Conservation (phyloP, 257 asterid species). For the Marsdenia floribunda region DNA sequence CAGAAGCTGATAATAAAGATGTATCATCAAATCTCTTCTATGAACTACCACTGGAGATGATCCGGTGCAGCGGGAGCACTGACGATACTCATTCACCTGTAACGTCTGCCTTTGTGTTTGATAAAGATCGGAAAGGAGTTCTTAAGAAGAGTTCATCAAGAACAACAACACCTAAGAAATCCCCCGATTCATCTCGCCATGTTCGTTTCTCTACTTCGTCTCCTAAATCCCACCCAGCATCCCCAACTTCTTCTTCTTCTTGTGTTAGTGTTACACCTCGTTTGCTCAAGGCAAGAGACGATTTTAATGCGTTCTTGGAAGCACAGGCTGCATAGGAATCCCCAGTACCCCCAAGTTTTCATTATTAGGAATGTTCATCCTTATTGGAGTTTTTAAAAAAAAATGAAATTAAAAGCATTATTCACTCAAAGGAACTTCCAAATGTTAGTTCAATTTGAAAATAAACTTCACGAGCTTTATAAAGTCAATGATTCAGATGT, state of each 20-base stretch:
- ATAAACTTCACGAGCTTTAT: too few species aligned
- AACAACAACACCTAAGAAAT: conserved; percentile 11
- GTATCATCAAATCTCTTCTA: conserved; percentile 43
- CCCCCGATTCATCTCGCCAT: conserved; percentile 44
- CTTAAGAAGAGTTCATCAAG: conserved; percentile 34
- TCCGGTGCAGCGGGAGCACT: conserved; percentile 40
- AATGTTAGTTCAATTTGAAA: too few species aligned
- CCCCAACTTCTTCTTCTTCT: conserved; percentile 28
- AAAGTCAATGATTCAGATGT: too few species aligned
- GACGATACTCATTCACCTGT: conserved; percentile 44
- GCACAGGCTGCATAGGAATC: conserved; percentile 46
- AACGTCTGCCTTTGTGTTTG: conserved; percentile 62
- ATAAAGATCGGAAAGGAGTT: conserved; percentile 56
- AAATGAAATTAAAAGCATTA: too few species aligned
- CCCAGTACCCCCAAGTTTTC: not conserved
- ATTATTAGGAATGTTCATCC: too few species aligned
- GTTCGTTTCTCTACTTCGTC: conserved; percentile 56
- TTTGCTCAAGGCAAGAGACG: conserved; percentile 45
- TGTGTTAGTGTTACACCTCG: conserved; percentile 35
- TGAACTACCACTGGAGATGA: conserved; percentile 79
- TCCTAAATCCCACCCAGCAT: conserved; percentile 24
- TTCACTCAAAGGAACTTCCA: too few species aligned
- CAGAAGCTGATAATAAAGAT: conserved; percentile 28
- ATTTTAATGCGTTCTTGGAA: conserved; percentile 58
- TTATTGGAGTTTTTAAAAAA: too few species aligned